Evolutionary conservation across 75 land plant species (phyloP), one percentile per base, ranked within the genome.

Genomic region (Pinus albicaulis): DNA sequence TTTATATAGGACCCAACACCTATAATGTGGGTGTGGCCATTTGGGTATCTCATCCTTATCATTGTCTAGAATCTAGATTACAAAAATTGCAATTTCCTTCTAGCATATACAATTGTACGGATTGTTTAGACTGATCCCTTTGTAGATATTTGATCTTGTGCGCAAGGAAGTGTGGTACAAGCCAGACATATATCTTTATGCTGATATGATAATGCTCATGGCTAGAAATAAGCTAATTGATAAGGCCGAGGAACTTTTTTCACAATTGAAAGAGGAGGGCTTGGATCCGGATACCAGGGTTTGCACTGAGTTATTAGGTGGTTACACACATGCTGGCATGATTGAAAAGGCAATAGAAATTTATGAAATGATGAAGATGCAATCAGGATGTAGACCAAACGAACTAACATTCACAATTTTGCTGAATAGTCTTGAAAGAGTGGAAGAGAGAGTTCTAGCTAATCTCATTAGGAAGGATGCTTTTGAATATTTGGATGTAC

Each of bases 91-190:
- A 48, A 48, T 48, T 48, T 48, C 12, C 53, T 48, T 48, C 53
- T 48, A 48, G 11, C 12, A 48, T 48, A 48, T 12, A 48, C 11
- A 10, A 48, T 48, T 48, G 12, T 48, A 48, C 10, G 53, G 11
- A 48, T 10, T 48, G 11, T 48, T 48, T 10, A 48, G 11, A 48
- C 53, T 48, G 53, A 48, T 48, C 53, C 53, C 11, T 48, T 48
- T 82, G 55, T 78, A 94, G 98, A 84, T 94, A 15, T 94, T 92
- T 79, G 76, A 82, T 7, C 82, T 83, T 76, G 84, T 85, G 63
- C 79, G 85, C 56, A 92, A 88, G 75, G 98, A 94, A 74, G 78
- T 66, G 55, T 94, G 94, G 94, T 94, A 90, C 58, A 83, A 83
- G 65, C 92, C 98, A 31, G 88, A 89, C 59, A 6, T 82, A 7